A percentile compares a stretch with the other conserved stretches of the same genome.
Conservation (phyloP, 129 eudicot species). For the Artemisia argyi region DNA sequence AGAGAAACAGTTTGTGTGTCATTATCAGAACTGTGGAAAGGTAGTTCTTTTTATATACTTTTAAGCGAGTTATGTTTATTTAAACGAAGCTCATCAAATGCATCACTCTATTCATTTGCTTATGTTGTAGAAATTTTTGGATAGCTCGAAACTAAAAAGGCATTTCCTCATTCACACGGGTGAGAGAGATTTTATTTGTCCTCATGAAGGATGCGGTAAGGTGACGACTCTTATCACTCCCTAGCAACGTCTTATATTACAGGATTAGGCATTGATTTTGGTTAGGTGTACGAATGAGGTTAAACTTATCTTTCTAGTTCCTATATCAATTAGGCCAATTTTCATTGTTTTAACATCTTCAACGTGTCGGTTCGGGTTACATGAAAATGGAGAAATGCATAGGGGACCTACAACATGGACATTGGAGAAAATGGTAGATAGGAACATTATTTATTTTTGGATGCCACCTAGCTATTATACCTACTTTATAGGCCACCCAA, state of each 20-base stretch:
- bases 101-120: background rate
- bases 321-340: background rate
- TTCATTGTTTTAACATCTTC: background rate
- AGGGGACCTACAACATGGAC: background rate
- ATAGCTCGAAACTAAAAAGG: slow-evolving; percentile 90
- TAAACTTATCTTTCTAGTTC: background rate
- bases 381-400: slow-evolving; percentile 5
- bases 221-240: slow-evolving; percentile 33
- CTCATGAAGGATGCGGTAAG: slow-evolving; percentile 99
- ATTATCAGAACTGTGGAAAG: slow-evolving; percentile 89
- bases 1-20: slow-evolving; percentile 88
- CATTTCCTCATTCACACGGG: slow-evolving; percentile 97
- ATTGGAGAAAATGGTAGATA: slow-evolving; percentile 14
- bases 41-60: slow-evolving; percentile 30
- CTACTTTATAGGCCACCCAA: too few species aligned
- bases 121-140: slow-evolving; percentile 93
- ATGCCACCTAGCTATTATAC: too few species aligned
- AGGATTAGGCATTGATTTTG: background rate
- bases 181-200: slow-evolving; percentile 93
- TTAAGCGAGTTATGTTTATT: too few species aligned
- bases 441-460: background rate
- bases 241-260: too few species aligned
- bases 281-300: background rate
- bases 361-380: background rate
- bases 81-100: too few species aligned